phyloP scores from a whole-genome alignment of 306 rosid species.

The Boehmeria nivea region DNA sequence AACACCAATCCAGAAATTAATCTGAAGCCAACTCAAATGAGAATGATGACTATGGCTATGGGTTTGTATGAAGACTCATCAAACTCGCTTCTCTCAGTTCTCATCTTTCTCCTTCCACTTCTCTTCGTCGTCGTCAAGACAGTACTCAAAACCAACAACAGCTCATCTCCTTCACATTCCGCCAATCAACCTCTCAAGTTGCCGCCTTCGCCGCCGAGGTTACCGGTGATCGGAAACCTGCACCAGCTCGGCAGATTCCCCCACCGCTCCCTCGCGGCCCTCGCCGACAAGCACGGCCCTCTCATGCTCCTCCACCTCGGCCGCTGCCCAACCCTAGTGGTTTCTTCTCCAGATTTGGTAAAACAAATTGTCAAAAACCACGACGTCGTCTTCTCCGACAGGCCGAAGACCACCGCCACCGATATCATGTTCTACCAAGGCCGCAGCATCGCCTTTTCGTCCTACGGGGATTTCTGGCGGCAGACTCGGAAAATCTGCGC shows the following conservation, averaged over 20 bases:
- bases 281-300: constrained; percentile 29
- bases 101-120: no score
- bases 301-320: constrained; percentile 27
- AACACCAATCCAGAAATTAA: no score
- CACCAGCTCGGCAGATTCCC: constrained; percentile 34
- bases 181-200: no score
- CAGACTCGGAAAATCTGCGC: constrained; percentile 28
- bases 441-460: constrained; percentile 12
- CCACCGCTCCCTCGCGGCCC: constrained; percentile 22
- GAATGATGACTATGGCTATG: no score
- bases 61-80: no score
- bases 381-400: constrained; percentile 16
- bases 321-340: constrained; percentile 18
- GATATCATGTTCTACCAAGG: constrained; percentile 19
- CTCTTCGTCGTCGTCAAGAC: no score
- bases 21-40: no score
- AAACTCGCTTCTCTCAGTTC: no score
- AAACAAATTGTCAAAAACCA: constrained; percentile 21
- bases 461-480: constrained; percentile 37
- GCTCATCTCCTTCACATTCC: no score
- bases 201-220: constrained; percentile 36
- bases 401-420: constrained; percentile 10
- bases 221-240: constrained; percentile 37
- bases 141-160: no score
- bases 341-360: constrained; percentile 30